These are phyloP conservation scores for Thelephora ganbajun DNA, from an alignment of 768 basidiomycete genomes.

Conservation along the genomic window DNA sequence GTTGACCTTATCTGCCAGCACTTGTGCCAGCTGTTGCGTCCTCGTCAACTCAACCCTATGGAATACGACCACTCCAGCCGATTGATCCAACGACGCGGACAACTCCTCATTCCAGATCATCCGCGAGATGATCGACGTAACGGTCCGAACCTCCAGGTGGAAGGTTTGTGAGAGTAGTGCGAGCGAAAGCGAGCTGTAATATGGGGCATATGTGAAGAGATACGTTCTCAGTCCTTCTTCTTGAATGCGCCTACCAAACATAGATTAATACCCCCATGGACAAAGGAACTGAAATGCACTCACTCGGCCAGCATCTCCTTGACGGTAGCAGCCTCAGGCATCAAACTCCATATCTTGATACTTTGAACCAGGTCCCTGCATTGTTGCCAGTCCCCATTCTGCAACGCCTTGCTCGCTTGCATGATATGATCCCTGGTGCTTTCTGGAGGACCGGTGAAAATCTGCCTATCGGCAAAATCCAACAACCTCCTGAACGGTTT, in stretches of 20 bases:
- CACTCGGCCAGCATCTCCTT: constrained; percentile 94
- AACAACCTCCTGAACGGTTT: constrained; percentile 91
- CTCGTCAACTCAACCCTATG: constrained; percentile 83
- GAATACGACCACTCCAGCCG: constrained; percentile 82
- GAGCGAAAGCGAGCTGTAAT: constrained; percentile 86
- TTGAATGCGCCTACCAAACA: constrained; percentile 73
- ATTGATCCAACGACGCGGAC: constrained; percentile 84
- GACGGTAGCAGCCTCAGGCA: constrained; percentile 77
- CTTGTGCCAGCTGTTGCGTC: constrained; percentile 79
- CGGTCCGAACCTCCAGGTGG: constrained; percentile 62
- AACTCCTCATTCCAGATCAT: constrained; percentile 99
- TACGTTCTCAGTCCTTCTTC: constrained; percentile 96
- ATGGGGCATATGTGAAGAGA: constrained; percentile 92
- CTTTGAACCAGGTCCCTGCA: constrained; percentile 86
- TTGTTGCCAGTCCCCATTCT: constrained; percentile 94
- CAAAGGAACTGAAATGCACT: constrained; percentile 14
- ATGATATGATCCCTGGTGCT: constrained; percentile 98
- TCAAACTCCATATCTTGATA: constrained; percentile 96
- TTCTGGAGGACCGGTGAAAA: constrained; percentile 97
- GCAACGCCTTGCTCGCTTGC: constrained; percentile 95
- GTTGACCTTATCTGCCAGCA: constrained; percentile 77
- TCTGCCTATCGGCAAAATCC: constrained; percentile 94
- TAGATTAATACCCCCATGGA: not conserved
- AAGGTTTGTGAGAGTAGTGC: constrained; percentile 80
- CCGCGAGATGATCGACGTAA: constrained; percentile 87